Evolutionary conservation across 331 rosid genomes (phyloP).

Genomic region (Prunus yedoensis): DNA sequence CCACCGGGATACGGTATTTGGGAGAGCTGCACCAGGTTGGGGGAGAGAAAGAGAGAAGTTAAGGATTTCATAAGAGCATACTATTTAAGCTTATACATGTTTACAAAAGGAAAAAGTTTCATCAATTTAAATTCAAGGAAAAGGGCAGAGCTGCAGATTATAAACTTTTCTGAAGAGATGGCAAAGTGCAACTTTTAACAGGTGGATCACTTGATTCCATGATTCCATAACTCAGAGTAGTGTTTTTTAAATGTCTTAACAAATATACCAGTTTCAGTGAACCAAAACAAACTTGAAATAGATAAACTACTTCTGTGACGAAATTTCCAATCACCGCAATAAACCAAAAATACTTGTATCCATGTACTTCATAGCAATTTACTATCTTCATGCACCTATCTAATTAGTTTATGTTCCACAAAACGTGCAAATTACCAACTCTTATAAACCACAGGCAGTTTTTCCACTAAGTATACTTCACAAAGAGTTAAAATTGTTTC

Average conservation of each 20-base stretch:
- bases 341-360: not conserved
- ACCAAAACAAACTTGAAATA: not conserved
- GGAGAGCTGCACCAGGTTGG: constrained; percentile 37
- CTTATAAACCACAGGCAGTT: not conserved
- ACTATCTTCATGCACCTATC: not conserved
- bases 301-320: not conserved
- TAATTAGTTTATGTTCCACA: not conserved
- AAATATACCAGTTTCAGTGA: not conserved
- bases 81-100: not conserved
- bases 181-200: not conserved
- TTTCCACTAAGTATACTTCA: not conserved
- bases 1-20: constrained; percentile 89
- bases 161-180: not conserved
- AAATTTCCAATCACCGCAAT: not conserved
- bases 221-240: not conserved
- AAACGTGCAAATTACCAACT: not conserved
- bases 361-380: not conserved
- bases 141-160: not conserved
- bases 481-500: not conserved
- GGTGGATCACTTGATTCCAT: not conserved
- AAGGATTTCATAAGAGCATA: not conserved
- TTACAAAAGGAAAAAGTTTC: not conserved
- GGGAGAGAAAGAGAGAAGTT: not conserved
- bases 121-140: not conserved
- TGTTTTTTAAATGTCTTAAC: not conserved